Evolutionary conservation across 345 rosid genomes (phyloP).

Genomic region (Linum usitatissimum): DNA sequence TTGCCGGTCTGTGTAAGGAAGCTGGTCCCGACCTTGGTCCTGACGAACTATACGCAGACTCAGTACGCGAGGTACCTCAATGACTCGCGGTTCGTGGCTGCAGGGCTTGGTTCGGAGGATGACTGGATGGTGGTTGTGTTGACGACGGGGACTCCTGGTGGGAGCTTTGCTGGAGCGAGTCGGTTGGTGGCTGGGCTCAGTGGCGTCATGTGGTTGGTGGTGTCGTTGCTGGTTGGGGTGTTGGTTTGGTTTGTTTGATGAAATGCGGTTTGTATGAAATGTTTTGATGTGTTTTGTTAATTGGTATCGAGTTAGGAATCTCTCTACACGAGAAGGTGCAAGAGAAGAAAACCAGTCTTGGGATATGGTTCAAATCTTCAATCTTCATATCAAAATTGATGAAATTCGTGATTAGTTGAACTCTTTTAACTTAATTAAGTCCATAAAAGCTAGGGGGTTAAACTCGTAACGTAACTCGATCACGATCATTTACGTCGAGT

Average conservation of each 20-base stretch:
- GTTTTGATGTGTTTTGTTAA: too few relatives aligned
- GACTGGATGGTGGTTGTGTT: conserved; percentile 75
- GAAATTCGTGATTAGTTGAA: too few relatives aligned
- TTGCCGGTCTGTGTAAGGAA: conserved; percentile 58
- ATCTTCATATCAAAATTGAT: too few relatives aligned
- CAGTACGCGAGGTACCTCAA: conserved; percentile 41
- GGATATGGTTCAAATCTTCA: too few relatives aligned
- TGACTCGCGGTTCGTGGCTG: conserved; percentile 45
- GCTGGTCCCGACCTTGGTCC: conserved; percentile 48
- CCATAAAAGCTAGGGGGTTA: too few relatives aligned
- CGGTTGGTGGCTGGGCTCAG: conserved; percentile 10
- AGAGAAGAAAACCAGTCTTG: too few relatives aligned
- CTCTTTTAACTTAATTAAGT: too few relatives aligned
- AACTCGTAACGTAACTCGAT: too few relatives aligned
- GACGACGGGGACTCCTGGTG: conserved; percentile 30
- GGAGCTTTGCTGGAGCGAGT: conserved; percentile 34
- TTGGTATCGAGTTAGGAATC: too few relatives aligned
- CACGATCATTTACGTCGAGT: too few relatives aligned
- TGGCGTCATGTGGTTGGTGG: not conserved
- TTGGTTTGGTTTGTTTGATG: conserved; percentile 1
- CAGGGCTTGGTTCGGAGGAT: conserved; percentile 56
- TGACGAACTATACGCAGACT: conserved; percentile 57
- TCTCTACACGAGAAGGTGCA: too few relatives aligned
- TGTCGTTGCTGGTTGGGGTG: conserved; percentile 11
- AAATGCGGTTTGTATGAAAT: not conserved